Conservation (phyloP, 2,329 filamentous ascomycete species). For the Aureobasidium sp. region DNA sequence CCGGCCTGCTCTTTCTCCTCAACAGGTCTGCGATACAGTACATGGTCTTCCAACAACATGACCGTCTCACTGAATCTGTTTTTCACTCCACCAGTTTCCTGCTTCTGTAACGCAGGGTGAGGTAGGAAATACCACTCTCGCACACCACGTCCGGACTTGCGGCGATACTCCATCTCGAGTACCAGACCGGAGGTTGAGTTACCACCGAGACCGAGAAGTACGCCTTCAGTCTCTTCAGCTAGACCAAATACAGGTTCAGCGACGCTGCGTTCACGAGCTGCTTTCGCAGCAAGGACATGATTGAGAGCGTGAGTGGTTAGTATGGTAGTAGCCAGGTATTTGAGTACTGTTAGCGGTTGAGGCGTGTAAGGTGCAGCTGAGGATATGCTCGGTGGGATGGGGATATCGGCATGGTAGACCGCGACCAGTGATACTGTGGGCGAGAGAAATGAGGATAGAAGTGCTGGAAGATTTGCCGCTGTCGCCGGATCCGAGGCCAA, state of each 20-base stretch:
- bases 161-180: constrained; percentile 75
- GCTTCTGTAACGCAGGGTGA: constrained; percentile 2
- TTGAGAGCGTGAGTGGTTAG: constrained; percentile 63
- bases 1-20: constrained; percentile 35
- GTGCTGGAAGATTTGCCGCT: constrained; percentile 52
- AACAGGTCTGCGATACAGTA: constrained; percentile 49
- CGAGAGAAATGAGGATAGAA: constrained; percentile 60
- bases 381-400: constrained; percentile 35
- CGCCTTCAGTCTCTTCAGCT: constrained; percentile 66
- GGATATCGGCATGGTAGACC: constrained; percentile 75
- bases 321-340: constrained; percentile 82
- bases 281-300: constrained; percentile 65
- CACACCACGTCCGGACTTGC: constrained; percentile 72
- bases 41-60: constrained; percentile 67
- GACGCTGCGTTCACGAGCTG: constrained; percentile 66
- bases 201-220: constrained; percentile 57
- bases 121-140: constrained; percentile 58
- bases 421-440: constrained; percentile 64
- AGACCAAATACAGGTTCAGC: constrained; percentile 72
- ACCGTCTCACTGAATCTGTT: constrained; percentile 27
- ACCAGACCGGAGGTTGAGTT: constrained; percentile 54
- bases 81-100: constrained; percentile 10
- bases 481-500: constrained; percentile 48
- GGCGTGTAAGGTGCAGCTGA: constrained; percentile 47
- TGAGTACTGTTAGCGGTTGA: constrained; percentile 60